A percentile compares a stretch with the other conserved stretches of the same genome.
Conservation (phyloP, 371 early-diverging fungal species). For the Apophysomyces ossiformis region DNA sequence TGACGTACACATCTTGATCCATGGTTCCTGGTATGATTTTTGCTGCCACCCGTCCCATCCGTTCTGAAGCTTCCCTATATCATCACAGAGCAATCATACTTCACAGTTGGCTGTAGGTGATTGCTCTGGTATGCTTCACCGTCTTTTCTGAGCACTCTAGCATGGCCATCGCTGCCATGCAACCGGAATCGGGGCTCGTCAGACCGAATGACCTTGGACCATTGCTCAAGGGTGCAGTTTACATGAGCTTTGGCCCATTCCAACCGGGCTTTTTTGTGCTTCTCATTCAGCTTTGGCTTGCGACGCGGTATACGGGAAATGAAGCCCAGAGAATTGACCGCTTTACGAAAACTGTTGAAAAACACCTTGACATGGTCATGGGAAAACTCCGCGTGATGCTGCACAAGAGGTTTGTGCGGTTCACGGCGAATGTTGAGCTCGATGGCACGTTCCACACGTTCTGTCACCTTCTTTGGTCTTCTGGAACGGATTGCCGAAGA, state of each 20-base stretch:
- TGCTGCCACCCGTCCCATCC: not conserved
- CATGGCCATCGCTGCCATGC: not conserved
- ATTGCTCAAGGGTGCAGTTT: conserved; percentile 30
- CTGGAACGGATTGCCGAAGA: too few relatives aligned
- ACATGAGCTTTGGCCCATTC: conserved; percentile 22
- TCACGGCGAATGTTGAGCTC: too few relatives aligned
- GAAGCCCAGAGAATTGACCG: too few relatives aligned
- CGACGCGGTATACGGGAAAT: not conserved
- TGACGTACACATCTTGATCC: not conserved
- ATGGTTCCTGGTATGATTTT: not conserved
- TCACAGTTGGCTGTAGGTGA: not conserved
- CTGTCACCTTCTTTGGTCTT: too few relatives aligned
- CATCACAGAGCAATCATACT: not conserved
- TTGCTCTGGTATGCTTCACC: not conserved
- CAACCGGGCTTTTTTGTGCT: conserved; percentile 14
- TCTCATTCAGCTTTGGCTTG: conserved; percentile 14
- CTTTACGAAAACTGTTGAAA: too few relatives aligned
- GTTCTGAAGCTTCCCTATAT: not conserved
- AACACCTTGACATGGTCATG: too few relatives aligned
- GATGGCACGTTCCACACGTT: too few relatives aligned
- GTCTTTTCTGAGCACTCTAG: not conserved
- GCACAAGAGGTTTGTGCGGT: too few relatives aligned
- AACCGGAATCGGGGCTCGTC: conserved; percentile 17
- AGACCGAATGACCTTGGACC: conserved; percentile 10
- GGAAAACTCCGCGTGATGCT: too few relatives aligned